Evolutionary conservation across 75 land plant species (phyloP).

Genomic region (Pseudotsuga menziesii): DNA sequence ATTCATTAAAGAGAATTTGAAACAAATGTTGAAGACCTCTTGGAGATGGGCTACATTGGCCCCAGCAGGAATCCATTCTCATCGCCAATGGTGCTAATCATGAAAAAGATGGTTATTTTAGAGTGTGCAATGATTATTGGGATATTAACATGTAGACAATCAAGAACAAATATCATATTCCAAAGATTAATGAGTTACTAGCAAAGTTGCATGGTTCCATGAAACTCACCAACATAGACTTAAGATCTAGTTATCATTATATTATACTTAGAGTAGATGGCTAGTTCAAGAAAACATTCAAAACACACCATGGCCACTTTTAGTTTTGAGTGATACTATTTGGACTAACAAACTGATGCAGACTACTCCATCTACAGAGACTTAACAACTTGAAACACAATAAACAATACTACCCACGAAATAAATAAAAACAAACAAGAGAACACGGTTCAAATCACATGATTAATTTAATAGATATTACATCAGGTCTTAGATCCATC

Average conservation of each 20-base stretch:
- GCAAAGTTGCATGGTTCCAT: neutral
- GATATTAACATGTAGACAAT: slow-evolving; percentile 6
- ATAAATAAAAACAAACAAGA: too few relatives aligned
- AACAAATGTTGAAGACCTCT: neutral
- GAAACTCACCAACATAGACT: slow-evolving; percentile 1
- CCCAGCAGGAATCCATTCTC: neutral
- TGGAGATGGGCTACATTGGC: neutral
- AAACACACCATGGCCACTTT: too few relatives aligned
- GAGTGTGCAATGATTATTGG: neutral
- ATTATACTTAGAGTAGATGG: too few relatives aligned
- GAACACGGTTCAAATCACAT: too few relatives aligned
- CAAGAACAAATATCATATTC: slow-evolving; percentile 4
- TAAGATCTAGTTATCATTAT: neutral
- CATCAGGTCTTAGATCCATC: too few relatives aligned
- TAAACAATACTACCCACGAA: too few relatives aligned
- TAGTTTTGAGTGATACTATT: too few relatives aligned
- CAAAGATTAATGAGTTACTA: neutral
- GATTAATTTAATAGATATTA: too few relatives aligned
- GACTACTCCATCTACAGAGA: too few relatives aligned
- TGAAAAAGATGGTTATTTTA: neutral
- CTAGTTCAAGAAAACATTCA: too few relatives aligned
- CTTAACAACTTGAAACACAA: too few relatives aligned
- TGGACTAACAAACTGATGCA: too few relatives aligned
- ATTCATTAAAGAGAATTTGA: neutral
- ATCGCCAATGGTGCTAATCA: neutral